Percentiles rank a stretch among this genome's conserved stretches.
Conservation (phyloP, 768 basidiomycete genomes). For the Trametes maxima region DNA sequence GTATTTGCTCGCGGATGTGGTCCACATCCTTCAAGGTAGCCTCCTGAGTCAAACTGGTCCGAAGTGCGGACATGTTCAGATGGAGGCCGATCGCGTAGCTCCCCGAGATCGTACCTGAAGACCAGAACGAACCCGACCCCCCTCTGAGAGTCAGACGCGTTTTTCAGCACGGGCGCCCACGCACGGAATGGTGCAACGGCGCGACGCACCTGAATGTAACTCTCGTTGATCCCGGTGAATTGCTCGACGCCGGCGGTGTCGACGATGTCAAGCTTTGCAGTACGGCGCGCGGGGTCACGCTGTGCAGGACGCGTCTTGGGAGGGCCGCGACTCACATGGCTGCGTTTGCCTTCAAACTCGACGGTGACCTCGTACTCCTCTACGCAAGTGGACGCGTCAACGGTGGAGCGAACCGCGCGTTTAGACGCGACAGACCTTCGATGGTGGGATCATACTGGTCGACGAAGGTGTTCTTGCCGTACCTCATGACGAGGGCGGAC, state of each 20-base stretch:
- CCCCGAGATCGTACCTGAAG: constrained; percentile 56
- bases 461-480: constrained; percentile 70
- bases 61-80: background rate
- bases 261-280: constrained; percentile 68
- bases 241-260: constrained; percentile 89
- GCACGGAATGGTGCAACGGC: background rate
- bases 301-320: constrained; percentile 2
- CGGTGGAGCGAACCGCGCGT: background rate
- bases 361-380: constrained; percentile 75
- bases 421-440: constrained; percentile 54
- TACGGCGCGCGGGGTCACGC: background rate
- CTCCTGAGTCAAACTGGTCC: constrained; percentile 73
- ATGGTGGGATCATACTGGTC: constrained; percentile 85
- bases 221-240: constrained; percentile 77
- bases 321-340: constrained; percentile 51
- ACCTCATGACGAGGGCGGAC: constrained; percentile 82
- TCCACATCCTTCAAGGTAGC: constrained; percentile 80
- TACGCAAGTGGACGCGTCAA: constrained; percentile 32
- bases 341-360: constrained; percentile 54
- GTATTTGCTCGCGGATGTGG: constrained; percentile 78
- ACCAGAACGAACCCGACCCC: constrained; percentile 82
- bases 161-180: background rate
- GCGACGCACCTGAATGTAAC: constrained; percentile 71
- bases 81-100: background rate
- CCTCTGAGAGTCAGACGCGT: constrained; percentile 48